Base-by-base conservation (phyloP, 2,329 filamentous ascomycete genomes). In the Monosporascus sp. region DNA sequence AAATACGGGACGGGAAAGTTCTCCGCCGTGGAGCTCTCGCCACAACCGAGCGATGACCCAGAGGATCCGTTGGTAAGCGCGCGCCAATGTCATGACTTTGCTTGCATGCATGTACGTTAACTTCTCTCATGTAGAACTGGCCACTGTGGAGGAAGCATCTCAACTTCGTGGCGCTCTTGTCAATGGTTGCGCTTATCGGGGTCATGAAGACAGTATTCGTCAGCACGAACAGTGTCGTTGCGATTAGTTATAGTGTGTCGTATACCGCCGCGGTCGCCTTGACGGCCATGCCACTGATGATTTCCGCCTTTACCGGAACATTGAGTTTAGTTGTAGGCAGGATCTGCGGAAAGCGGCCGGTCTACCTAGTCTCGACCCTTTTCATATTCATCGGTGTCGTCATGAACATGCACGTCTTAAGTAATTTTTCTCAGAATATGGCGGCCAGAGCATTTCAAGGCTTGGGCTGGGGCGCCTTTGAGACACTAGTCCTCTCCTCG, bases 391-490 rank as follows among this genome's bases (percentile, higher is more conserved):
- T 75, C 42, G 80, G 79, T 2, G 69, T 71, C 3, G 63, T 78
- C 2, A 81, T 78, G 77, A 80, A 78, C 56, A 76, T 74, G 54
- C 68, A 70, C 18, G 70, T 75, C 5, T 60, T 62, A 6, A 62
- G 63, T 47, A 72, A 65, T 56, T 78, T 74, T 51, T 68, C 65
- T 8, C 70, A 76, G 51, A 77, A 75, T 60, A 75, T 83, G 73
- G 73, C 72, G 0, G 76, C 79, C 2, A 72, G 81, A 9, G 61
- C 81, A 18, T 71, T 84, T 36, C 79, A 83, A 60, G 80, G 80
- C 1, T 51, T 84, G 0, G 81, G 77, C n/a, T 82, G 81, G 77
- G 81, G 81, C 6, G 74, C 76, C 11, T 81, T 83, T 54, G 81
- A 84, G 57, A 75, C 73, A 5, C 65, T 84, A 39, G 69, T 81